Evolutionary conservation across 2,329 filamentous ascomycete species (phyloP).

Genomic region (Botrytis squamosa): DNA sequence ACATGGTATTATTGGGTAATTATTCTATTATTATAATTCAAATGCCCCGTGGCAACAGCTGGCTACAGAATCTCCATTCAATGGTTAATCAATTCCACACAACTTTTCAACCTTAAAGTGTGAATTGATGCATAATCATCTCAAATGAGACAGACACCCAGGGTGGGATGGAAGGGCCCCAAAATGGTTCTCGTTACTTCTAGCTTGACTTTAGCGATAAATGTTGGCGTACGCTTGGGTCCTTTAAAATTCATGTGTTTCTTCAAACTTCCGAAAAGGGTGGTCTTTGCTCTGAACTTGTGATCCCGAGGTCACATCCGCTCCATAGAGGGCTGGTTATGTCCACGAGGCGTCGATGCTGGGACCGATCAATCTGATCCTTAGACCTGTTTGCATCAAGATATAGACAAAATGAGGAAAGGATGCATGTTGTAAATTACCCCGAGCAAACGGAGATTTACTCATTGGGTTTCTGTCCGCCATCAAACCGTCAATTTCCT

Average conservation of each 20-base stretch:
- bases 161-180: background rate
- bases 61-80: background rate
- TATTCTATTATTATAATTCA: background rate
- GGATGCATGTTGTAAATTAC: background rate
- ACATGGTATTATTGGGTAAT: background rate
- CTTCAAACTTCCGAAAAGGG: background rate
- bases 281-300: background rate
- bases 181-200: background rate
- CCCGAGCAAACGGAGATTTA: background rate
- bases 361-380: background rate
- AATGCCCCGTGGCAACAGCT: background rate
- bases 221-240: background rate
- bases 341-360: background rate
- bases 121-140: background rate
- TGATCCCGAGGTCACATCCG: background rate
- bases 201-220: background rate
- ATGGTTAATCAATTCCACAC: background rate
- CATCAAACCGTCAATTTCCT: background rate
- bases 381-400: background rate
- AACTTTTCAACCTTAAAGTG: background rate
- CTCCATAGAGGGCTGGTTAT: background rate
- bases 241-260: background rate
- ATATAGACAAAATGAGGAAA: background rate
- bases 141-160: background rate
- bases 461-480: background rate